Evolutionary conservation across 257 asterid genomes (phyloP), one percentile per base, ranked within the genome.

Genomic region (Catharanthus roseus): DNA sequence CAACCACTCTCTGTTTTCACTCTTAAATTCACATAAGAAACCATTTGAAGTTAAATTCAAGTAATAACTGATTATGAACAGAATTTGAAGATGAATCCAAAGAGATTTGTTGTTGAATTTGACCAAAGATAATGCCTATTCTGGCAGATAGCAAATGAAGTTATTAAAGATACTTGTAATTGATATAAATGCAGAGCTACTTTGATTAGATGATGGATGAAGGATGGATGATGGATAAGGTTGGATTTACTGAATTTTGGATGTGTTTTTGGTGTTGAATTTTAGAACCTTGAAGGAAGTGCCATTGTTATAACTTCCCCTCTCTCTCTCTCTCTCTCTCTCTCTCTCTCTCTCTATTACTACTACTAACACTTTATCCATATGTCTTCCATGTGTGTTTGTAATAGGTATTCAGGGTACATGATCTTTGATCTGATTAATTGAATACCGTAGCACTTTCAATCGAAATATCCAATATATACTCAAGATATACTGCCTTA

Each of bases 281-380:
- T n/a, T n/a, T n/a, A n/a, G 54, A 72, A 26, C 80, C 84, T 86
- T 79, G 92, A 81, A 74, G 60, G 29, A 71, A 61, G 96, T 81
- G 90, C 90, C 90, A 54, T 75, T 24, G 18, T 50, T 38, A 42
- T 12, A 47, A 36, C 6, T n/a, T 55, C 66, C 65, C 77, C 58
- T 69, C n/a, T n/a, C n/a, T n/a, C n/a, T 38, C 7, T 7, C 58
- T 65, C 13, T 16, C 38, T 31, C 0, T 61, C 16, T 33, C 24
- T 21, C 13, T n/a, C n/a, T n/a, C n/a, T n/a, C n/a, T n/a, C n/a
- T n/a, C n/a, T n/a, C n/a, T n/a, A n/a, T n/a, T n/a, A n/a, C n/a
- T n/a, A n/a, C n/a, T 8, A 38, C 8, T 38, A 3, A 38, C 42
- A 38, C 8, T 38, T 38, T 38, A 38, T 38, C 42, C 8, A 3